phyloP scores from a whole-genome alignment of 2,329 filamentous ascomycete genomes.

The Fusarium papillatum region DNA sequence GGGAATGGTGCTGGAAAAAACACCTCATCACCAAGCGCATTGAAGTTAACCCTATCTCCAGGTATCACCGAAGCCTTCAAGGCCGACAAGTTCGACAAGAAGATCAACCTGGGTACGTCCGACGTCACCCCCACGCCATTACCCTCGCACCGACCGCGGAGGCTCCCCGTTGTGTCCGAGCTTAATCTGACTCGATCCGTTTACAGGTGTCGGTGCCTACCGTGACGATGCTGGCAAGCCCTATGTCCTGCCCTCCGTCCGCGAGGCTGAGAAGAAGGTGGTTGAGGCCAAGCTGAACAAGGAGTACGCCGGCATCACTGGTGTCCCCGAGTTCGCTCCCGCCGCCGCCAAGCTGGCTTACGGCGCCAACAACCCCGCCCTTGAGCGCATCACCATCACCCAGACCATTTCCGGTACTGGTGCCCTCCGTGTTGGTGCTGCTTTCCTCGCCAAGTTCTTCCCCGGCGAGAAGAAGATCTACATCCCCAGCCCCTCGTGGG shows the following conservation, averaged over 20 bases:
- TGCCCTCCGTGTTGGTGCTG: conserved; percentile 93
- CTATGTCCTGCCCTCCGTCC: conserved; percentile 95
- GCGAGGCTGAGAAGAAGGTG: conserved; percentile 89
- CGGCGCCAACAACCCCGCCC: conserved; percentile 81
- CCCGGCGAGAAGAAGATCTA: conserved; percentile 95
- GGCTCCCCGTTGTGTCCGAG: conserved; percentile 26
- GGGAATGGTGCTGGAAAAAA: conserved; percentile 27
- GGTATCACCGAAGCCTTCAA: conserved; percentile 99
- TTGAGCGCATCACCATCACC: conserved; percentile 89
- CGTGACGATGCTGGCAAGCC: conserved; percentile 98
- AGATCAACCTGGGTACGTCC: conserved; percentile 92
- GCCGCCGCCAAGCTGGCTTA: conserved; percentile 94
- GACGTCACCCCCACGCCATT: conserved; percentile 17
- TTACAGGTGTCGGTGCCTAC: conserved; percentile 92
- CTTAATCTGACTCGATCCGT: conserved; percentile 35
- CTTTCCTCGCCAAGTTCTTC: conserved; percentile 93
- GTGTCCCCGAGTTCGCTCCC: conserved; percentile 93
- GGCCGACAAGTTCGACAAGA: conserved; percentile 91
- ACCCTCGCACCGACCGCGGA: conserved; percentile 14
- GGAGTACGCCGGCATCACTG: conserved; percentile 98
- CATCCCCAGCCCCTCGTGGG: conserved; percentile 96
- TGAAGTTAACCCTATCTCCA: conserved; percentile 49
- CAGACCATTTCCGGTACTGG: conserved; percentile 99
- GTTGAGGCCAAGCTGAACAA: conserved; percentile 87
- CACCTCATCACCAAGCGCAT: conserved; percentile 17